Base-by-base conservation (phyloP, 495 filamentous ascomycete species). In the Penicillium pancosmium region DNA sequence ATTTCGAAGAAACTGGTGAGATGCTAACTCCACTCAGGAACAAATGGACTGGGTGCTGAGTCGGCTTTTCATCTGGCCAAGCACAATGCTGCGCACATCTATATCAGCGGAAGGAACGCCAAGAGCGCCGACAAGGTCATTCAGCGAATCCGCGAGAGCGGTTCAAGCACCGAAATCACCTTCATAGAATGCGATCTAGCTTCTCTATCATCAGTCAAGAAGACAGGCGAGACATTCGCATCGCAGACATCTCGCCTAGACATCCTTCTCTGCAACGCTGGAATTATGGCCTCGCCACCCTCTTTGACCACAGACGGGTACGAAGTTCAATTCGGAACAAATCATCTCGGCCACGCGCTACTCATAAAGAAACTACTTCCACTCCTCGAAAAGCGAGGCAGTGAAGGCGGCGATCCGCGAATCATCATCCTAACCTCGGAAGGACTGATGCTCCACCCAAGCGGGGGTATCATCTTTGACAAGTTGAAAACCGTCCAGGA, bases 311-410 rank as follows among this genome's bases (percentile, higher is more conserved):
- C 64, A 1, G 86, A 91, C 50, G 86, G 87, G 19, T 89, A 84
- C 69, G 88, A 92, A 64, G 68, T 84, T 12, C 85, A 89, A 57
- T 85, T 90, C 52, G 86, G 82, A 8, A 85, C 82, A 4, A 92
- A 91, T 63, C 83, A 91, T 65, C 71, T 91, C 44, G 84, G 82
- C 6, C 87, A 89, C 58, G 82, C 82, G 18, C 77, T 90, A 2
- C 72, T 92, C 6, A 84, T 83, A 34, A 78, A 79, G 27, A 75
- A 82, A 0, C 67, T 92, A 4, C 74, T 90, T 0, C 86, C 86
- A 0, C 70, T 77, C 1, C 70, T 91, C 1, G 44, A 68, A 38
- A 33, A 33, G 10, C 54, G 59, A 67, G 27, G 83, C 78, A 9
- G 71, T 76, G 35, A 60, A 70, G 54, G 38, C 11, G 56, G 48